These are phyloP conservation scores for Ganoderma leucocontextum DNA, from an alignment of 1,284 basidiomycete genomes.

Conservation along the genomic window DNA sequence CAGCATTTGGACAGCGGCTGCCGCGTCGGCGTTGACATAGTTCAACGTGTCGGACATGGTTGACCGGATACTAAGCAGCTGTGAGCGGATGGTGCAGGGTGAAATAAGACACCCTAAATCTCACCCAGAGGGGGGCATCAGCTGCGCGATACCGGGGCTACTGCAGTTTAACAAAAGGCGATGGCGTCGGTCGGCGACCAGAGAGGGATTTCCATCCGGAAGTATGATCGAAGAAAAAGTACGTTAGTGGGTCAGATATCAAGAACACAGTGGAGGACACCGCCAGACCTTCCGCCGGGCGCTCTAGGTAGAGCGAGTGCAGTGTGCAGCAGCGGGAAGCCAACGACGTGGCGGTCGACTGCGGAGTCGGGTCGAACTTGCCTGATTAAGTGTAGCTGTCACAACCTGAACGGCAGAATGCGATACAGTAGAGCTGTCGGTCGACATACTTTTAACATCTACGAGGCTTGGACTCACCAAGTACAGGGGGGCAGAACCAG, in stretches of 20 bases:
- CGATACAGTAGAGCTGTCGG: background rate
- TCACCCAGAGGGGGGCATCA: background rate
- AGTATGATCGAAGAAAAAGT: background rate
- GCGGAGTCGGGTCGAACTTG: background rate
- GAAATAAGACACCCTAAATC: background rate
- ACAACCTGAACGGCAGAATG: background rate
- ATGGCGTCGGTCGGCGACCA: background rate
- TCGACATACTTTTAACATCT: background rate
- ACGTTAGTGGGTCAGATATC: background rate
- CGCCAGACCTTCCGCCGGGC: background rate
- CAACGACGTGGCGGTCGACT: background rate
- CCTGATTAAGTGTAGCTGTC: background rate
- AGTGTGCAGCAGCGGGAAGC: background rate
- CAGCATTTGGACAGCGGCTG: background rate
- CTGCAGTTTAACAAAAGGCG: background rate
- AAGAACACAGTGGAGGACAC: background rate
- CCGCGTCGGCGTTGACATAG: background rate
- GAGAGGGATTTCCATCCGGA: background rate
- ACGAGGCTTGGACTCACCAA: background rate
- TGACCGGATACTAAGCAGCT: background rate
- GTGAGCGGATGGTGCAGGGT: background rate
- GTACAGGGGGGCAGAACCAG: background rate
- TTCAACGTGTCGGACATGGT: background rate
- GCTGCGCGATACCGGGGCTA: background rate
- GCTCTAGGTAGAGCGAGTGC: background rate